Conservation (phyloP, 306 rosid species). For the Cicer chorassanicum region DNA sequence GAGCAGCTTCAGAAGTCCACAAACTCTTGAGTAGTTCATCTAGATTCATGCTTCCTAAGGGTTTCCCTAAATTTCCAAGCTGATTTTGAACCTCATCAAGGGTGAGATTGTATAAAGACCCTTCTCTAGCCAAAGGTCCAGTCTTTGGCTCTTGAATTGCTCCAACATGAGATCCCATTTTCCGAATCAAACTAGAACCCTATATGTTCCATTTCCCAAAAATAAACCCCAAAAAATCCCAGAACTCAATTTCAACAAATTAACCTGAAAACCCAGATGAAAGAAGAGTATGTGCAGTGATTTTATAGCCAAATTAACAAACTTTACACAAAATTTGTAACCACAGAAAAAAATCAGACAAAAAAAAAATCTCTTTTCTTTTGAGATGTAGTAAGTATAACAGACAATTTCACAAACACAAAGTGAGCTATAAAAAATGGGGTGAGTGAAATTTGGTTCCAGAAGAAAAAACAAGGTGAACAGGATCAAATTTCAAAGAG, state of each 20-base stretch:
- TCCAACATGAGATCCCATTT: constrained; percentile 90
- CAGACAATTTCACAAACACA: constrained; percentile 42
- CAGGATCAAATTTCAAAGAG: constrained; percentile 44
- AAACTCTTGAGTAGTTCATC: constrained; percentile 92
- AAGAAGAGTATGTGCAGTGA: constrained; percentile 20
- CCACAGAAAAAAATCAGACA: constrained; percentile 24
- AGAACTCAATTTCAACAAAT: constrained; percentile 36
- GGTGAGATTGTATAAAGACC: constrained; percentile 81
- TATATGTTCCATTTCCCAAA: constrained; percentile 37
- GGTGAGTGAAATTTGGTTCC: constrained; percentile 25
- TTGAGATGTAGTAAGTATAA: constrained; percentile 28
- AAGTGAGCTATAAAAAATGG: constrained; percentile 39
- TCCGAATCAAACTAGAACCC: constrained; percentile 49
- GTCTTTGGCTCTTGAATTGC: constrained; percentile 64
- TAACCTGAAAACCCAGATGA: constrained; percentile 32
- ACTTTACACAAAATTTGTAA: constrained; percentile 37
- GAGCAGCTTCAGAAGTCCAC: constrained; percentile 75
- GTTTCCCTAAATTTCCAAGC: constrained; percentile 93
- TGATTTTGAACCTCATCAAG: constrained; percentile 96
- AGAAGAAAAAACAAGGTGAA: constrained; percentile 30
- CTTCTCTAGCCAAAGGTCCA: constrained; percentile 65
- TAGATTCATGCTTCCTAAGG: constrained; percentile 94
- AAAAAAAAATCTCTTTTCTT: constrained; percentile 21
- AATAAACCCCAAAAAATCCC: constrained; percentile 14
- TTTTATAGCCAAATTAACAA: constrained; percentile 19